Evolutionary conservation across 2,329 filamentous ascomycete species (phyloP), one percentile per base, ranked within the genome.

Genomic region (Teratosphaeria nubilosa): DNA sequence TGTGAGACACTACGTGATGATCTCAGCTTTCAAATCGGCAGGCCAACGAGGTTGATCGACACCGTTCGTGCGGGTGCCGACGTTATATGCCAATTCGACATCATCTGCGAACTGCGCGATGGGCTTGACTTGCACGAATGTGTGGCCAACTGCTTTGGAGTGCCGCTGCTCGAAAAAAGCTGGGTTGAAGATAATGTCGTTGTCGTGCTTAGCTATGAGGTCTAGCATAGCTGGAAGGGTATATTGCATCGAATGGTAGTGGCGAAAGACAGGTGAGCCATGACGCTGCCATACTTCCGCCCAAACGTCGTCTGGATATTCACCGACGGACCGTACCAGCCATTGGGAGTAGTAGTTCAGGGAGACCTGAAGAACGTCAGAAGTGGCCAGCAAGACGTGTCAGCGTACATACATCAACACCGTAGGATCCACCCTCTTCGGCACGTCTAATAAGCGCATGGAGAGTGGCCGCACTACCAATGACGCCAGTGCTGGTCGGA

Each of bases 11-110:
- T 16, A 41, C 5, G 41, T 48, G 3, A 48, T 48, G n/a, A 22
- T 48, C 41, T 48, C n/a, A 5, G 27, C 7, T 7, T 30, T 30
- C 27, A 30, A 30, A 30, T 30, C 27, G 27, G 27, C 9, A 2
- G 79, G 80, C 78, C 79, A 82, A 45, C 63, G 66, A 4, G 78
- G 66, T 62, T 73, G 60, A 65, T 82, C 79, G 2, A 76, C 69
- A 1, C 79, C 79, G 66, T 82, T 82, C 7, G 72, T 72, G 63
- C 79, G 71, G 3, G 78, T 79, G 1, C 78, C 77, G 20, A 82
- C 70, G 59, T 79, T 76, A 63, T 73, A 82, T 31, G 70, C 69
- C 52, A 78, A 66, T 54, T 76, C 63, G 5, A 79, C 73, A 31
- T 68, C 64, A 51, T 69, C 68, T 24, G 70, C 65, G 54, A 74